Conservation (phyloP, 2,329 filamentous ascomycete species). For the Phialemoniopsis sp. region DNA sequence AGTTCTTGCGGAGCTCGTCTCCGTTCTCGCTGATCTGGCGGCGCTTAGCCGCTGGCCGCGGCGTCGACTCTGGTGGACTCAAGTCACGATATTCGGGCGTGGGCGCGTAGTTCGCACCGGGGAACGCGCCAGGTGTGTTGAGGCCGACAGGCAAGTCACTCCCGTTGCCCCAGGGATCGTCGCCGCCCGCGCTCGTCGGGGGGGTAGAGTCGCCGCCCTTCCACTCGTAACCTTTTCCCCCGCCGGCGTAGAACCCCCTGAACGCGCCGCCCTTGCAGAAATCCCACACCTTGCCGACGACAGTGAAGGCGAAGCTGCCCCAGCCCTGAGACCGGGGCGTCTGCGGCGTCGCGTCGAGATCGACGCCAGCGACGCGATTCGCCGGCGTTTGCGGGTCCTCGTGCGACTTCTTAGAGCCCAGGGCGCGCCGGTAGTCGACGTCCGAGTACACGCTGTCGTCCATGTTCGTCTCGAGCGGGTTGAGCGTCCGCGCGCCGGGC, state of each 20-base stretch:
- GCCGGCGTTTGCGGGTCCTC: constrained; percentile 30
- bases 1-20: constrained; percentile 61
- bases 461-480: constrained; percentile 27
- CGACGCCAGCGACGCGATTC: constrained; percentile 20
- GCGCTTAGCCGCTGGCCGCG: constrained; percentile 45
- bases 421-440: constrained; percentile 47
- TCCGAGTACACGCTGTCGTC: constrained; percentile 56
- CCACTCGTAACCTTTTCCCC: constrained; percentile 67
- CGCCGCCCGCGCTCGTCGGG: constrained; percentile 13
- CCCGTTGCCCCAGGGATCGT: neutral
- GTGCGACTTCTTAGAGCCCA: constrained; percentile 41
- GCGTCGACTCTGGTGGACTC: constrained; percentile 33
- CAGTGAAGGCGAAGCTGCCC: constrained; percentile 55
- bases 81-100: constrained; percentile 17
- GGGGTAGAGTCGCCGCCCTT: constrained; percentile 19
- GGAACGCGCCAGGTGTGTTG: constrained; percentile 20
- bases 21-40: constrained; percentile 46
- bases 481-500: constrained; percentile 25
- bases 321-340: constrained; percentile 35
- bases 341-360: constrained; percentile 18
- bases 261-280: constrained; percentile 77
- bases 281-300: constrained; percentile 76
- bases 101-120: constrained; percentile 22
- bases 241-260: constrained; percentile 81
- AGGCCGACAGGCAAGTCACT: no score